Conservation (phyloP, 495 filamentous ascomycete species). For the Xylaria palmicola region DNA sequence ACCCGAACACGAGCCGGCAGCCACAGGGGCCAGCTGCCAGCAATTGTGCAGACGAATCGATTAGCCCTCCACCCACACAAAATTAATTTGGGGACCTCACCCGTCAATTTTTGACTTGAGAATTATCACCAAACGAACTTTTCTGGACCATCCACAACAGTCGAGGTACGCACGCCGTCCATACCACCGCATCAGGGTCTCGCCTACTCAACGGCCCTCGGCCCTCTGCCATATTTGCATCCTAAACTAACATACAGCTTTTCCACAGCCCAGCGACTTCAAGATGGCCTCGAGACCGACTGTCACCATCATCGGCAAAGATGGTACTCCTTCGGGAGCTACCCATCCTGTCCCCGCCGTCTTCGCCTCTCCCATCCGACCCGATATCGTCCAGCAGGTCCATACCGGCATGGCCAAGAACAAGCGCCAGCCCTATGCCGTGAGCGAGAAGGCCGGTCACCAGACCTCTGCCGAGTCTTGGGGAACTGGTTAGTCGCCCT, state of each 20-base stretch:
- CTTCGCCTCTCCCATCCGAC: conserved; percentile 94
- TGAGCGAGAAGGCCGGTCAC: conserved; percentile 99
- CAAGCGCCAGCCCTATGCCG: conserved; percentile 98
- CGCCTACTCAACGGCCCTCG: neutral
- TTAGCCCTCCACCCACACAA: conserved; percentile 37
- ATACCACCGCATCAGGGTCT: conserved; percentile 4
- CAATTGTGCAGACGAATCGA: conserved; percentile 17
- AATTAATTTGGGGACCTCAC: conserved; percentile 26
- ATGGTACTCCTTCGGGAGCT: conserved; percentile 83
- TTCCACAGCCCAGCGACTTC: conserved; percentile 31
- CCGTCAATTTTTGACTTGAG: conserved; percentile 26
- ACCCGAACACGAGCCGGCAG: neutral
- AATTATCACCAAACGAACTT: conserved; percentile 22
- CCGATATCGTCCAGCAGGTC: conserved; percentile 97
- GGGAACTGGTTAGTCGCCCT: conserved; percentile 87
- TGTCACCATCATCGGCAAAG: conserved; percentile 88
- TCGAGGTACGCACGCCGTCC: conserved; percentile 28
- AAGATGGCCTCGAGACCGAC: conserved; percentile 93
- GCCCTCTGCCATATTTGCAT: neutral
- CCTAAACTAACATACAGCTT: conserved; percentile 15
- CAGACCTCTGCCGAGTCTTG: conserved; percentile 99
- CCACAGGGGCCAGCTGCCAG: neutral
- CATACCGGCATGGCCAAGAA: conserved; percentile 99
- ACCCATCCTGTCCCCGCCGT: conserved; percentile 90
- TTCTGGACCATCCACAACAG: conserved; percentile 29